Percentiles rank a stretch among this genome's conserved stretches.
These are phyloP conservation scores for Aspergillus eucalypticola DNA, from an alignment of 2,329 filamentous ascomycete species.

Conservation along the genomic window DNA sequence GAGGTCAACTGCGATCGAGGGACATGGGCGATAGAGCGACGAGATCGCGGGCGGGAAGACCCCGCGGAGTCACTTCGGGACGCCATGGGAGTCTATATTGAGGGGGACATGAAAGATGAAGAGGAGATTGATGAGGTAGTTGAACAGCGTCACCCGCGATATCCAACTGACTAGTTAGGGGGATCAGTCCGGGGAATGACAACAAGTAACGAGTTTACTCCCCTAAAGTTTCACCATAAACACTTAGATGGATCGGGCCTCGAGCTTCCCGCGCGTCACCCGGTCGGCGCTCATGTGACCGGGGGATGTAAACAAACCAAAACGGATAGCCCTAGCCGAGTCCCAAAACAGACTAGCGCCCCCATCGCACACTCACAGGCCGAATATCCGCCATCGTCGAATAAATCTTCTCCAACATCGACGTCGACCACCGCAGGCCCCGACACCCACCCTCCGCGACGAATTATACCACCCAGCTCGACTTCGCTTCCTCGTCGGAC, in stretches of 20 bases:
- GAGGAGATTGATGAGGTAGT: not conserved
- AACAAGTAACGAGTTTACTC: not conserved
- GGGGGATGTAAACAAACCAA: constrained; percentile 45
- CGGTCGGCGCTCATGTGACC: constrained; percentile 32
- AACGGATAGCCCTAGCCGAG: constrained; percentile 44
- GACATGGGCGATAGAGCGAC: constrained; percentile 72
- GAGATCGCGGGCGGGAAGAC: constrained; percentile 46
- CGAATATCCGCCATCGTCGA: constrained; percentile 37
- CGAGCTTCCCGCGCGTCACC: constrained; percentile 31
- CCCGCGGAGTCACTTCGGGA: constrained; percentile 37
- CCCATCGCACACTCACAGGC: constrained; percentile 39
- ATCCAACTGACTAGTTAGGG: no score
- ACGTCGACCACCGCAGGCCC: constrained; percentile 38
- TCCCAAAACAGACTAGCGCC: constrained; percentile 33
- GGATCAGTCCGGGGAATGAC: not conserved
- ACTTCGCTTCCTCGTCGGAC: constrained; percentile 44
- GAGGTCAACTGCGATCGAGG: constrained; percentile 50
- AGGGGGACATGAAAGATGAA: constrained; percentile 17
- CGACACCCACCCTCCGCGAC: constrained; percentile 35
- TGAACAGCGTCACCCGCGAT: no score
- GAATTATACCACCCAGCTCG: constrained; percentile 36
- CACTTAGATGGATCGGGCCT: not conserved
- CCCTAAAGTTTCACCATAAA: no score
- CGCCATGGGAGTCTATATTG: constrained; percentile 29
- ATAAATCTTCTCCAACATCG: constrained; percentile 45